Evolutionary conservation across 345 rosid genomes (phyloP), one percentile per base, ranked within the genome.

Genomic region (Arabidopsis arenosa): DNA sequence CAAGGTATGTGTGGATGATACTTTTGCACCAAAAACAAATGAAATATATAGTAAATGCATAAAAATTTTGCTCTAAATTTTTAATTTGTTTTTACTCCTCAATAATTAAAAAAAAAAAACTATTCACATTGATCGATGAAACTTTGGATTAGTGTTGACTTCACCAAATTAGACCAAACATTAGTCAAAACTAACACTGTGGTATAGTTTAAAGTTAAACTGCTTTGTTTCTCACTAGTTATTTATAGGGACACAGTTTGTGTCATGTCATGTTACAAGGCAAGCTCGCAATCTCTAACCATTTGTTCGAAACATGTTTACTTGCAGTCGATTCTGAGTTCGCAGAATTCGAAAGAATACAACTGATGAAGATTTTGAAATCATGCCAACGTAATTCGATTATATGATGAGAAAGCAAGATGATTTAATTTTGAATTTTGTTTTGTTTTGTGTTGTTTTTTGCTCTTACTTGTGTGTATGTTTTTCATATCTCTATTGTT

Each of bases 1-100:
- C 76, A 92, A 82, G 96, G 96, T 92, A 23, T 23, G 26, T 23
- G 7, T 26, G 32, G 41, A 28, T 28, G 30, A 28, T 28, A 28
- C 30, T 28, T 1, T 28, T 2, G 30, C 30, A 28, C 30, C 2
- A 28, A 28, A 28, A 28, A 28, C 4, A 3, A 28, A 28, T 18
- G 21, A 18, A 18, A 18, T 18, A 28, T 28, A 28, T 28, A 2
- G 32, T 28, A 3, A 28, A 28, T 28, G 32, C 32, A 28, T 28
- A 28, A 28, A 3, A 28, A 3, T 18, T 28, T 28, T 28, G 32
- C 32, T 28, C 32, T 28, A 54, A 2, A 10, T 10, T 40, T 40
- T 40, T 4, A 3, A 40, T 40, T 12, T 40, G 13, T 8, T 40
- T 40, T 3, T 9, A 9, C 1, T 10, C 30, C 30, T 11, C 44